These are phyloP conservation scores for Leccinellum rugosiceps DNA, from an alignment of 768 basidiomycete genomes.

Conservation along the genomic window DNA sequence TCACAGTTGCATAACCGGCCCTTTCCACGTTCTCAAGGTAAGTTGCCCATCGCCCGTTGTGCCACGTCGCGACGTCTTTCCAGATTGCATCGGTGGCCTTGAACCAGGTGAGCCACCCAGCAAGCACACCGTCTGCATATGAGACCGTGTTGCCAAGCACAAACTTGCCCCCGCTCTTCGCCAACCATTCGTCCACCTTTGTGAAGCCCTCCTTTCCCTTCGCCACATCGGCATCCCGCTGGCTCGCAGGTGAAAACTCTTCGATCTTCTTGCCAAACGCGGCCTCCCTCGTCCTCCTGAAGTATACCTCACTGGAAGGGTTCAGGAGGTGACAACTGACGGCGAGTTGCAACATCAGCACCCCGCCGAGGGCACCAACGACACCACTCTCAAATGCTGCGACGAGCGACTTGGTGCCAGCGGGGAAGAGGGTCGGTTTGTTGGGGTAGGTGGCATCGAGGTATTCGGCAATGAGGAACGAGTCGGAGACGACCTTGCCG, in stretches of 20 bases:
- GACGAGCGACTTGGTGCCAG: slow-evolving; percentile 38
- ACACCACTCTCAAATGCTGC: slow-evolving; percentile 34
- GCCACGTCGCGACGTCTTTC: slow-evolving; percentile 34
- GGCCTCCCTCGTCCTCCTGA: slow-evolving; percentile 33
- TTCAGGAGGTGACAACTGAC: slow-evolving; percentile 17
- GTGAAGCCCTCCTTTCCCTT: slow-evolving; percentile 25
- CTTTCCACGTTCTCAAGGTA: slow-evolving; percentile 30
- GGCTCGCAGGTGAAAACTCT: no score
- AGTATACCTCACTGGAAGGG: slow-evolving; percentile 31
- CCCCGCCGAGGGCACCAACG: slow-evolving; percentile 4
- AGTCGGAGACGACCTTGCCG: slow-evolving; percentile 25
- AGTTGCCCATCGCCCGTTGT: slow-evolving; percentile 39
- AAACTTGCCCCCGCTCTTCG: slow-evolving; percentile 29
- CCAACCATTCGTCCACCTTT: slow-evolving; percentile 31
- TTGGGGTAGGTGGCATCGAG: slow-evolving; percentile 40
- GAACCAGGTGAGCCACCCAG: slow-evolving; percentile 35
- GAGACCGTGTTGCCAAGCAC: slow-evolving; percentile 33
- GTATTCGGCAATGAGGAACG: slow-evolving; percentile 46
- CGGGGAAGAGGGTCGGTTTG: slow-evolving; percentile 39
- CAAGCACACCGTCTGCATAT: slow-evolving; percentile 37
- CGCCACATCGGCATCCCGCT: no score
- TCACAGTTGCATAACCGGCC: slow-evolving; percentile 28
- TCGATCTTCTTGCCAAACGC: slow-evolving; percentile 33
- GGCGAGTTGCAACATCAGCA: slow-evolving; percentile 16
- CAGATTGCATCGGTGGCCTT: slow-evolving; percentile 31